These are phyloP conservation scores for Coemansia linderi DNA, from an alignment of 371 early-diverging fungal genomes.

Conservation along the genomic window DNA sequence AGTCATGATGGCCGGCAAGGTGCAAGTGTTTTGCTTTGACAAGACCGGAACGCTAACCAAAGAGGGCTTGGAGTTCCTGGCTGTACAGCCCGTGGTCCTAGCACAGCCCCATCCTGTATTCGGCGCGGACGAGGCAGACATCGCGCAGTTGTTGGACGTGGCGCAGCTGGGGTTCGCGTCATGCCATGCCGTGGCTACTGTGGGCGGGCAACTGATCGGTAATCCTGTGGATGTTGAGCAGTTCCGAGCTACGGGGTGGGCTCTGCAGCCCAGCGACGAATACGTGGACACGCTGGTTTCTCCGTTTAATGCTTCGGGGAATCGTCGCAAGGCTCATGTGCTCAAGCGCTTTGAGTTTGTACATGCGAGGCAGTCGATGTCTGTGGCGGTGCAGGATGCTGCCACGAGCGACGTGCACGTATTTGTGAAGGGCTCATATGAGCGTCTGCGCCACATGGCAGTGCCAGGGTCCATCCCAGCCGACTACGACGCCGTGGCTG, in stretches of 20 bases:
- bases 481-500: conserved; percentile 9
- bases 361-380: conserved; percentile 82
- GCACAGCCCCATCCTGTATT: conserved; percentile 61
- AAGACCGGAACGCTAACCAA: conserved; percentile 75
- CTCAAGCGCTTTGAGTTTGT: conserved; percentile 87
- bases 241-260: conserved; percentile 67
- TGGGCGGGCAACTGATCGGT: conserved; percentile 66
- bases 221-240: conserved; percentile 92
- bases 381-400: conserved; percentile 72
- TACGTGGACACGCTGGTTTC: conserved; percentile 58
- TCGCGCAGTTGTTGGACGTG: conserved; percentile 42
- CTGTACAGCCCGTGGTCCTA: conserved; percentile 57
- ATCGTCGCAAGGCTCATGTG: conserved; percentile 40
- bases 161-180: conserved; percentile 66
- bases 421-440: conserved; percentile 74
- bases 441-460: conserved; percentile 17
- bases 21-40: conserved; percentile 88
- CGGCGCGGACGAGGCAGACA: conserved; percentile 17
- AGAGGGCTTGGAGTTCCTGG: conserved; percentile 64
- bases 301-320: conserved; percentile 21
- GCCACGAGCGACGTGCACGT: conserved; percentile 46
- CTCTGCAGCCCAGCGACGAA: conserved; percentile 34
- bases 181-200: conserved; percentile 77
- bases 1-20: conserved; percentile 88
- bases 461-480: conserved; percentile 8